These are phyloP conservation scores for Aspergillus aculeatinus DNA, from an alignment of 2,329 filamentous ascomycete genomes.

Conservation along the genomic window DNA sequence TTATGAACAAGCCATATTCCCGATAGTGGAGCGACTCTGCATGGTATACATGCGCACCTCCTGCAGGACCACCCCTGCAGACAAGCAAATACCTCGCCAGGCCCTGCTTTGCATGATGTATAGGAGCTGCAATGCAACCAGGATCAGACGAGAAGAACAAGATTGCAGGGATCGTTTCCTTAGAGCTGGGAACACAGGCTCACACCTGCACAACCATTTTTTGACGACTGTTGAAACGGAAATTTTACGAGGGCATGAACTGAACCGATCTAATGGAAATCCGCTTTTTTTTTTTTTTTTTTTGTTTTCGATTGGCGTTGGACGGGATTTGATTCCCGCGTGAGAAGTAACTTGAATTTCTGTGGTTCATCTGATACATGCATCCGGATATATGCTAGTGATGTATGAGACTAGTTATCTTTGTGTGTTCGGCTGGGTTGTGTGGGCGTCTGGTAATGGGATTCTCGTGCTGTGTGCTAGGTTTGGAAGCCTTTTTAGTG, in stretches of 20 bases:
- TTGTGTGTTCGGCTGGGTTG: neutral
- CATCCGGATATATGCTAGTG: constrained; percentile 8
- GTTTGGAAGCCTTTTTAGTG: too few species aligned
- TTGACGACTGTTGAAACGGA: constrained; percentile 19
- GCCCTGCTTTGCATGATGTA: neutral
- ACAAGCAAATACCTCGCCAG: neutral
- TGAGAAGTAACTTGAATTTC: constrained; percentile 11
- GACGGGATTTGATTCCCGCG: neutral
- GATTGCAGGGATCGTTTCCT: neutral
- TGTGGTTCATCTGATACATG: constrained; percentile 7
- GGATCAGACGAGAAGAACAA: constrained; percentile 4
- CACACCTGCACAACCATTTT: neutral
- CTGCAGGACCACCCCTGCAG: neutral
- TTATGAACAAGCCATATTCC: constrained; percentile 94
- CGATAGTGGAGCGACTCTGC: constrained; percentile 48
- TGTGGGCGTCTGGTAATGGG: neutral
- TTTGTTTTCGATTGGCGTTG: constrained; percentile 12
- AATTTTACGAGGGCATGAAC: constrained; percentile 14
- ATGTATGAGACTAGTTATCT: neutral
- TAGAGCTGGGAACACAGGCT: neutral
- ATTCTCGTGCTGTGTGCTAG: constrained; percentile 7
- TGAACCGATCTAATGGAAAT: constrained; percentile 10
- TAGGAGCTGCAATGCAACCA: neutral
- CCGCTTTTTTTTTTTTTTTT: constrained; percentile 4
- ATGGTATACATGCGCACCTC: neutral